phyloP scores from a whole-genome alignment of 495 filamentous ascomycete genomes.

The Lasiosphaeris hirsuta region DNA sequence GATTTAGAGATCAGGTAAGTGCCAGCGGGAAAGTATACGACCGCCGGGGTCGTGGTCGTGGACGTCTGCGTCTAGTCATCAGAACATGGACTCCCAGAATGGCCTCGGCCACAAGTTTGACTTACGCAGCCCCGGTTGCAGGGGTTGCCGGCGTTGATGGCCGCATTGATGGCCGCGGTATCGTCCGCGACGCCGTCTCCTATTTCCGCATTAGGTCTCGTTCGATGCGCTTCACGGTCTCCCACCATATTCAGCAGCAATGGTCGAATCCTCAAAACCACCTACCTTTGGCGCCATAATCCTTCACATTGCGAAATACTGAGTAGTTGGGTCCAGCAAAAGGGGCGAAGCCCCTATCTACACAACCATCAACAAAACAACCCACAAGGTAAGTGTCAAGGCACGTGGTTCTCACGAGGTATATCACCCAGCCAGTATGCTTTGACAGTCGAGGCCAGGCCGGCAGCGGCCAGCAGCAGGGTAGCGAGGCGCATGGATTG shows the following conservation, averaged over 20 bases:
- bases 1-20: slow-evolving; percentile 68
- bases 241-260: no score
- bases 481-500: slow-evolving; percentile 38
- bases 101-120: slow-evolving; percentile 8
- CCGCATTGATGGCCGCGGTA: slow-evolving; percentile 77
- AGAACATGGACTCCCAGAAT: background rate
- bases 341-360: slow-evolving; percentile 47
- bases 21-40: slow-evolving; percentile 78
- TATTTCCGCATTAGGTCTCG: background rate
- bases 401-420: slow-evolving; percentile 30
- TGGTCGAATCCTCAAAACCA: no score
- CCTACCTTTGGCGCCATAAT: slow-evolving; percentile 58
- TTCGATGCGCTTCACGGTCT: background rate
- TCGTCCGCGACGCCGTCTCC: slow-evolving; percentile 65
- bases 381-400: background rate
- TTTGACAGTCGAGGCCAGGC: slow-evolving; percentile 35
- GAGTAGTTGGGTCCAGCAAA: slow-evolving; percentile 44
- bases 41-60: slow-evolving; percentile 67
- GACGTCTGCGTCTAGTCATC: slow-evolving; percentile 42
- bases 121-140: slow-evolving; percentile 68
- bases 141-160: slow-evolving; percentile 71
- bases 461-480: slow-evolving; percentile 36
- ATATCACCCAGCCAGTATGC: slow-evolving; percentile 46
- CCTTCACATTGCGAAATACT: slow-evolving; percentile 59
- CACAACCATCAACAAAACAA: slow-evolving; percentile 2